Evolutionary conservation across 495 filamentous ascomycete genomes (phyloP).

Genomic region (Patellaria atrata): DNA sequence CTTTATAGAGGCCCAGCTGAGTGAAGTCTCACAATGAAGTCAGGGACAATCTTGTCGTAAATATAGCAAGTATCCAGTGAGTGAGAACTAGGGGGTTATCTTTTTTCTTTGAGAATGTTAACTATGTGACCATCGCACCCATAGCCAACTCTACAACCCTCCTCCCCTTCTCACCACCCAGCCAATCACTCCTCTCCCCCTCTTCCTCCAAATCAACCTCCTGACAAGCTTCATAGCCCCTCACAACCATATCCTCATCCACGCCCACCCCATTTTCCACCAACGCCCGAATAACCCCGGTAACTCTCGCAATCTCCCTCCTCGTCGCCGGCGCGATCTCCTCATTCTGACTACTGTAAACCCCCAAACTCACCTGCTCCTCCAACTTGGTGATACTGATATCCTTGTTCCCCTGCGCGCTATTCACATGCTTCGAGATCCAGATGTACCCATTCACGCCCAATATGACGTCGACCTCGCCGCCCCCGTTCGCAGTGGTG

Average conservation of each 20-base stretch:
- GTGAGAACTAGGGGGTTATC: too few relatives aligned
- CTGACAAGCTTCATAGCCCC: slow-evolving; percentile 63
- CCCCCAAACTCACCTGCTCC: slow-evolving; percentile 53
- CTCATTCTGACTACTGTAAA: slow-evolving; percentile 89
- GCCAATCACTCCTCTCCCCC: slow-evolving; percentile 1
- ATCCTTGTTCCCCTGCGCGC: slow-evolving; percentile 37
- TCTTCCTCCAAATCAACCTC: slow-evolving; percentile 51
- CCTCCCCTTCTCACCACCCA: slow-evolving; percentile 1
- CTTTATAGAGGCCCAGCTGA: too few relatives aligned
- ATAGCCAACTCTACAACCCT: slow-evolving; percentile 3
- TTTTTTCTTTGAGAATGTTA: too few relatives aligned
- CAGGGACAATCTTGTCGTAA: too few relatives aligned
- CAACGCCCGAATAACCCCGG: slow-evolving; percentile 63
- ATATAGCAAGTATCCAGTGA: too few relatives aligned
- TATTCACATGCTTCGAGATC: slow-evolving; percentile 62
- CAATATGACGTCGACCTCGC: slow-evolving; percentile 70
- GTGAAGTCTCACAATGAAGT: too few relatives aligned
- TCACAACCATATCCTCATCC: slow-evolving; percentile 81
- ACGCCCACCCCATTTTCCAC: slow-evolving; percentile 70
- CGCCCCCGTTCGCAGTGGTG: slow-evolving; percentile 47
- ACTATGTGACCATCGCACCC: not conserved
- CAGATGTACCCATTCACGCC: slow-evolving; percentile 95
- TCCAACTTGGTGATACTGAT: slow-evolving; percentile 68
- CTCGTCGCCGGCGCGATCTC: slow-evolving; percentile 58
- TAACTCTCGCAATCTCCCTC: slow-evolving; percentile 72